Percentiles rank a stretch among this genome's conserved stretches.
Conservation (phyloP, 2,329 filamentous ascomycete genomes). For the Cordyceps cateniannulata region DNA sequence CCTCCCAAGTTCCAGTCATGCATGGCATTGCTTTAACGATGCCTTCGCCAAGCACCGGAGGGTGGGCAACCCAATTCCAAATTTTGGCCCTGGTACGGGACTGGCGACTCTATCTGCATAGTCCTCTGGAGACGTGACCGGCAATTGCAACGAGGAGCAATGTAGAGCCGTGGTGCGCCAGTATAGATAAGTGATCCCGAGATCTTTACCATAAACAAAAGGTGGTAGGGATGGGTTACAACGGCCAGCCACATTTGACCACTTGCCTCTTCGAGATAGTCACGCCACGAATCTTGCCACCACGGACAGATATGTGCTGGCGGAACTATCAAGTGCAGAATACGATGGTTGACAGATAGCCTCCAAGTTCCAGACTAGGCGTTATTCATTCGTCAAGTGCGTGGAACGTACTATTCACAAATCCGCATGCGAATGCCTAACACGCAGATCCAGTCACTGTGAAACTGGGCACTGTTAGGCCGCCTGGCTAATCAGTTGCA, state of each 20-base stretch:
- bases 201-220: slow-evolving; percentile 4
- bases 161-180: background rate
- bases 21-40: background rate
- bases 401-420: background rate
- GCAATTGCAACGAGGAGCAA: background rate
- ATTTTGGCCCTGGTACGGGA: background rate
- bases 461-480: too few relatives aligned
- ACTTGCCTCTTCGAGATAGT: background rate
- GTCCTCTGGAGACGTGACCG: background rate
- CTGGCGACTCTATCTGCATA: background rate
- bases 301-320: background rate
- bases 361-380: background rate
- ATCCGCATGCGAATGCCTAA: background rate
- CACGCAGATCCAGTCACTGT: too few relatives aligned
- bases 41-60: background rate
- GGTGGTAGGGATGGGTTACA: background rate
- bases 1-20: background rate
- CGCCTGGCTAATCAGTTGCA: too few relatives aligned
- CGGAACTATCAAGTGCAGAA: background rate
- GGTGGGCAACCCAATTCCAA: background rate
- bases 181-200: background rate
- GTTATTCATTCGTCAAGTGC: background rate
- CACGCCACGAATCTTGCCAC: background rate
- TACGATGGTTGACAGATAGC: background rate
- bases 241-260: background rate